These are phyloP conservation scores for Malassezia obtusa DNA, from an alignment of 1,284 basidiomycete species.

Conservation along the genomic window DNA sequence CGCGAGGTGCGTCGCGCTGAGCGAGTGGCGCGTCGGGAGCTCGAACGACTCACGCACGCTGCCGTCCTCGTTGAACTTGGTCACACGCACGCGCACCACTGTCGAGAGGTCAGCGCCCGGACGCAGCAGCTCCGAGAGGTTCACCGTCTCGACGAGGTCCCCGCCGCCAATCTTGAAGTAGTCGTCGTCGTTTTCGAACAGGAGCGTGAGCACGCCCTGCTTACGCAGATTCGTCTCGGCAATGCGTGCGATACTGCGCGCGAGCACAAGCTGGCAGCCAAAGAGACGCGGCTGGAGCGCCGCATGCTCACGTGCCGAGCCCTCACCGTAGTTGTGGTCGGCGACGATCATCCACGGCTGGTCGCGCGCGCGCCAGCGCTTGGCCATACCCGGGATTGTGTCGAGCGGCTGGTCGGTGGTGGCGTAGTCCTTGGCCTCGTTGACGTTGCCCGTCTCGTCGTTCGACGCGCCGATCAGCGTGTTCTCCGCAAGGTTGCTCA, in stretches of 20 bases:
- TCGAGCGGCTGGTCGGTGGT: constrained; percentile 19
- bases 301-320: constrained; percentile 94
- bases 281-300: constrained; percentile 94
- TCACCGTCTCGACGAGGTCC: constrained; percentile 42
- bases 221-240: constrained; percentile 54
- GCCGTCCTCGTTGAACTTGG: constrained; percentile 37
- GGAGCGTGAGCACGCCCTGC: constrained; percentile 45
- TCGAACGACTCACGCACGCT: constrained; percentile 34
- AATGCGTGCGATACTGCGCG: constrained; percentile 57
- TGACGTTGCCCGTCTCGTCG: constrained; percentile 51
- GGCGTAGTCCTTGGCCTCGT: constrained; percentile 39
- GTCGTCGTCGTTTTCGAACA: constrained; percentile 45
- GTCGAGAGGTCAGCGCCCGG: constrained; percentile 31
- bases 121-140: constrained; percentile 34
- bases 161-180: constrained; percentile 35
- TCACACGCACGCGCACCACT: constrained; percentile 40
- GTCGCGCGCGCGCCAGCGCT: constrained; percentile 35
- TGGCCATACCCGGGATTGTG: constrained; percentile 43
- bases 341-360: constrained; percentile 80
- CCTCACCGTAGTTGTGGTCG: constrained; percentile 81
- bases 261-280: constrained; percentile 54
- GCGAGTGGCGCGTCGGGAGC: constrained; percentile 39
- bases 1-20: constrained; percentile 35
- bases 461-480: constrained; percentile 53
- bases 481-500: constrained; percentile 93